phyloP scores from a whole-genome alignment of 495 filamentous ascomycete species.

The Letharia columbiana region DNA sequence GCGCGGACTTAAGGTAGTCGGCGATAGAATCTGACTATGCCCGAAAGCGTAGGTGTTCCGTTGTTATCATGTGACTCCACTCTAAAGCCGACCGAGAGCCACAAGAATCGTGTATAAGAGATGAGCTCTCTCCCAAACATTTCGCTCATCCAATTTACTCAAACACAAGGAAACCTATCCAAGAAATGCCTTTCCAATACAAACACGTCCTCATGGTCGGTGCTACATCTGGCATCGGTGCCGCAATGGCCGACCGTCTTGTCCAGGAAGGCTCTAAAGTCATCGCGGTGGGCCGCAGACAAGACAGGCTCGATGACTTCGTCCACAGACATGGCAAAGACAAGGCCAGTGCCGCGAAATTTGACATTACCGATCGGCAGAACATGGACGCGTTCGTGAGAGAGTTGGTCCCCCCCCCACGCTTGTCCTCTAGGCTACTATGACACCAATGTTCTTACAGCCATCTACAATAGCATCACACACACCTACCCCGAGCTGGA shows the following conservation, averaged over 20 bases:
- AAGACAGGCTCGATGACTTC: conserved; percentile 55
- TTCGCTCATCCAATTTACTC: neutral
- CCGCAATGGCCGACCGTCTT: conserved; percentile 52
- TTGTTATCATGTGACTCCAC: neutral
- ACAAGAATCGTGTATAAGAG: neutral
- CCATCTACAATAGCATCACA: conserved; percentile 38
- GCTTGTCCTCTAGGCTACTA: neutral
- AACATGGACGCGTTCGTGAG: conserved; percentile 46
- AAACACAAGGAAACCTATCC: neutral
- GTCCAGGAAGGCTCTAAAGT: conserved; percentile 51
- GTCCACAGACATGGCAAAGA: conserved; percentile 47
- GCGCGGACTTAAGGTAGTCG: no score
- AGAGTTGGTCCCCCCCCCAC: conserved; percentile 29
- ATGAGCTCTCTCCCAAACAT: neutral
- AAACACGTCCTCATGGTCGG: conserved; percentile 61
- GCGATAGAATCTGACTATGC: neutral
- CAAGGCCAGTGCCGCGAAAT: conserved; percentile 41
- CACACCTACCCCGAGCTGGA: conserved; percentile 44
- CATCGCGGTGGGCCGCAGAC: conserved; percentile 54
- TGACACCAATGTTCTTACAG: neutral
- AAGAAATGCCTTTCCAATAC: conserved; percentile 50
- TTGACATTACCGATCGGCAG: conserved; percentile 55
- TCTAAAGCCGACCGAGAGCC: neutral
- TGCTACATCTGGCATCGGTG: conserved; percentile 63
- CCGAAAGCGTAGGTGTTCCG: conserved; percentile 13